Conservation (phyloP, 2,329 filamentous ascomycete genomes). For the Onygena corvina region DNA sequence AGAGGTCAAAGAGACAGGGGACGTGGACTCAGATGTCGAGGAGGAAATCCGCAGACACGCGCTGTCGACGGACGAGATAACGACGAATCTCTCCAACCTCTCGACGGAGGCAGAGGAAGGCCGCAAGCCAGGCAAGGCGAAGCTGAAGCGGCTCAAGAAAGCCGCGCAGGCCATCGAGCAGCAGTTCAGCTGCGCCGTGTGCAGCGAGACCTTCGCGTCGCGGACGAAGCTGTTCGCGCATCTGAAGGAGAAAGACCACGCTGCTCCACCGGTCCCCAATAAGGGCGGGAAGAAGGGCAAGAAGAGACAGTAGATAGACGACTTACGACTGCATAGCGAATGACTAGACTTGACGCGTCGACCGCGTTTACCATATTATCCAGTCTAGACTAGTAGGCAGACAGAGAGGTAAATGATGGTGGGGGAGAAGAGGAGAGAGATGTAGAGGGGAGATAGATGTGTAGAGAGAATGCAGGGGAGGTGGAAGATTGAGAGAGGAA, state of each 20-base stretch:
- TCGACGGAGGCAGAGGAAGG: too few species aligned
- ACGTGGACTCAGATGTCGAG: slow-evolving; percentile 18
- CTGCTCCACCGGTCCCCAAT: slow-evolving; percentile 28
- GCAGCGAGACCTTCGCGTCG: slow-evolving; percentile 64
- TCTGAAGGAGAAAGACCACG: slow-evolving; percentile 54
- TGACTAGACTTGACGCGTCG: too few species aligned
- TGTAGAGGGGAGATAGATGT: too few species aligned
- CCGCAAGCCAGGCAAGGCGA: slow-evolving; percentile 40
- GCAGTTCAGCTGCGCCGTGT: slow-evolving; percentile 59
- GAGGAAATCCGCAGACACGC: slow-evolving; percentile 14
- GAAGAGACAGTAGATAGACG: slow-evolving; percentile 6
- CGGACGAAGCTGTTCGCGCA: slow-evolving; percentile 63
- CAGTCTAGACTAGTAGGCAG: too few species aligned
- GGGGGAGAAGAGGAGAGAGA: too few species aligned
- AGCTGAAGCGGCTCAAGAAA: slow-evolving; percentile 42
- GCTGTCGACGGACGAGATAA: not conserved
- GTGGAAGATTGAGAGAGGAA: too few species aligned
- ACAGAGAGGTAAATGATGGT: too few species aligned
- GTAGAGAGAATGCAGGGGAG: too few species aligned
- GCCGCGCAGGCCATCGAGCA: slow-evolving; percentile 27
- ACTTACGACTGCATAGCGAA: too few species aligned
- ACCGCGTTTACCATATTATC: too few species aligned
- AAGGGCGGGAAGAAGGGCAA: slow-evolving; percentile 10
- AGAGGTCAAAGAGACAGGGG: too few species aligned
- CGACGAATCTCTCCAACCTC: slow-evolving; percentile 7